Conservation (phyloP, 176 grass and related monocot genomes). For the Chrysopogon serrulatus region DNA sequence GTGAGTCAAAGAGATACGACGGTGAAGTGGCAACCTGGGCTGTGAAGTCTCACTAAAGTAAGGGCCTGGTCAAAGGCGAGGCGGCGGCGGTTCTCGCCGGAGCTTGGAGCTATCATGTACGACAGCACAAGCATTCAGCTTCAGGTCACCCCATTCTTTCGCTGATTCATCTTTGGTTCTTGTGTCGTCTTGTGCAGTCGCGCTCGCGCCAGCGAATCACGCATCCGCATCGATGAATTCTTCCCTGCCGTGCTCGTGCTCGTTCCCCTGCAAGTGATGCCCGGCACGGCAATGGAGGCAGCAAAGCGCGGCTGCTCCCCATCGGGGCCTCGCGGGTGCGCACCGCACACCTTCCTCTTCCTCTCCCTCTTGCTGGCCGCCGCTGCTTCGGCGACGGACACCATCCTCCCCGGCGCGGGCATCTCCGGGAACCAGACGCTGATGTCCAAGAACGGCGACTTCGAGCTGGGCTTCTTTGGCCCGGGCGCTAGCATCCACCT, state of each 20-base stretch:
- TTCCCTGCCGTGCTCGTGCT: neutral
- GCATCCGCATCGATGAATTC: neutral
- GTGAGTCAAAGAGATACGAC: neutral
- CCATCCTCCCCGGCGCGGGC: constrained; percentile 3
- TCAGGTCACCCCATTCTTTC: neutral
- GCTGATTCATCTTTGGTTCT: neutral
- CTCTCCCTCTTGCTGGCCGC: neutral
- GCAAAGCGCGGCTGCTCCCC: neutral
- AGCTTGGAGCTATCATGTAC: neutral
- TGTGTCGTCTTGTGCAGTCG: neutral
- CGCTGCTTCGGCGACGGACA: neutral
- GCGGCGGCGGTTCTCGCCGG: neutral
- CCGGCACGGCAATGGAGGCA: neutral
- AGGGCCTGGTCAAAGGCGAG: neutral
- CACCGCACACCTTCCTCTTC: neutral
- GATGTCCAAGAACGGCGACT: constrained; percentile 23
- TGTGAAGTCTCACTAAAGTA: neutral
- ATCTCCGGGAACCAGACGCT: constrained; percentile 15
- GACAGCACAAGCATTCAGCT: neutral
- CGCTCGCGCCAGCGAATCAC: neutral
- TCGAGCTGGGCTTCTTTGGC: constrained; percentile 21
- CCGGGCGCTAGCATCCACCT: neutral
- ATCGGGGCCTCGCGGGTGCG: neutral
- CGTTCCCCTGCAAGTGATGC: neutral
- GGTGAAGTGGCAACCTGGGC: neutral